Evolutionary conservation across 192 early-diverging fungal genomes (phyloP), one percentile per base, ranked within the genome.

Genomic region (Mortierella hygrophila): DNA sequence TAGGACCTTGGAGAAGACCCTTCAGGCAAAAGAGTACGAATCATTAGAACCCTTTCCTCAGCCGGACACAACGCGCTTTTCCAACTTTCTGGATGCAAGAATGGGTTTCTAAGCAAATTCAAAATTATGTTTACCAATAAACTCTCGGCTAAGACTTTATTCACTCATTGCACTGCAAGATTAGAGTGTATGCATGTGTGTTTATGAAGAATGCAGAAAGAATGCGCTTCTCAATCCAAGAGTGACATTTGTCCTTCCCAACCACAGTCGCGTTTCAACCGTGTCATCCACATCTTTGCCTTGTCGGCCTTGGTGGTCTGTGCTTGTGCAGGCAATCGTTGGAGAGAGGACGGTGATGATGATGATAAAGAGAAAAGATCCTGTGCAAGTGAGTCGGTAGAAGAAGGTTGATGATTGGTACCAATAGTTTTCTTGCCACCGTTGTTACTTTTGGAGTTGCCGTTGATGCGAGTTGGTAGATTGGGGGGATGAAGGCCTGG

Each of bases 1-100:
- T 87, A 88, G 42, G n/a, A 76, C 52, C 72, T 91, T 7, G 70
- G 60, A 81, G 40, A 74, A 77, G 21, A 57, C 81, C 1, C 46
- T 91, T 0, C 47, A 63, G 44, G 74, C 69, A 9, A 72, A 75
- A 73, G 49, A 78, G 47, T 78, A 88, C 55, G 68, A 80, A 0
- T 70, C 80, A 8, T 70, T 87, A 42, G 47, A 21, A 41, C 69
- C 81, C 10, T 91, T 89, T 54, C 90, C 90, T 71, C 68, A 74
- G 2, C 78, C 60, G 1, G 82, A 91, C 57, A 70, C 78, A 21
- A 78, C 57, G 1, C 79, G 74, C 21, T 91, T 91, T 81, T 49
- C 79, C 10, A 69, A 68, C 35, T 83, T 89, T 82, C 76, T 91
- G 44, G 75, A 89, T 63, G 71, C 71, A 38, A 68, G 76, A 73